Evolutionary conservation across 768 basidiomycete genomes (phyloP).

Genomic region (Termitomyces titanicus): DNA sequence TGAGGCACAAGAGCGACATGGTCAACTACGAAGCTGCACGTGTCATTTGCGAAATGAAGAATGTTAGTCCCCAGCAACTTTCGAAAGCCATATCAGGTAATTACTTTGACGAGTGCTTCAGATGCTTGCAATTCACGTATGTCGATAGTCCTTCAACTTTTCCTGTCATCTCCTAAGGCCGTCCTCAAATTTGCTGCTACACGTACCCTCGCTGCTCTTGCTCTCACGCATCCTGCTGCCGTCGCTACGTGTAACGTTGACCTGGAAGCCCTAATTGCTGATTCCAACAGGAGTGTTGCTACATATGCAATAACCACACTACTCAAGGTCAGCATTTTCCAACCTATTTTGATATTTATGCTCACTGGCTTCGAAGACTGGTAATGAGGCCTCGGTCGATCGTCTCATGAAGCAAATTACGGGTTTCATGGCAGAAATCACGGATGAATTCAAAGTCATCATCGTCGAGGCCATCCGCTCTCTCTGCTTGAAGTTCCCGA

Average conservation of each 20-base stretch:
- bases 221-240: constrained; percentile 78
- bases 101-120: constrained; percentile 20
- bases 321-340: constrained; percentile 64
- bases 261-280: constrained; percentile 94
- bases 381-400: constrained; percentile 98
- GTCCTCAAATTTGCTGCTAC: constrained; percentile 97
- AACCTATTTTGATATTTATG: neutral
- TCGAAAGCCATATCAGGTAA: constrained; percentile 86
- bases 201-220: constrained; percentile 87
- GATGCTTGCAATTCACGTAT: constrained; percentile 5
- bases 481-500: constrained; percentile 97
- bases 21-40: constrained; percentile 99
- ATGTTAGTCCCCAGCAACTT: constrained; percentile 72
- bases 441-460: constrained; percentile 99
- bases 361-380: constrained; percentile 57
- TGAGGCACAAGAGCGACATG: constrained; percentile 99
- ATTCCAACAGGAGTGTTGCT: constrained; percentile 92
- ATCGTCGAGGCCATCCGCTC: constrained; percentile 98
- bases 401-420: constrained; percentile 99
- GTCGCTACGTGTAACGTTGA: constrained; percentile 95
- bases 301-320: constrained; percentile 98
- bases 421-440: constrained; percentile 98
- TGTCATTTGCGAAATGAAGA: constrained; percentile 95
- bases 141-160: constrained; percentile 80
- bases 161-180: constrained; percentile 93